phyloP scores from a whole-genome alignment of 1,284 basidiomycete genomes.

The Polyporus tsugae region DNA sequence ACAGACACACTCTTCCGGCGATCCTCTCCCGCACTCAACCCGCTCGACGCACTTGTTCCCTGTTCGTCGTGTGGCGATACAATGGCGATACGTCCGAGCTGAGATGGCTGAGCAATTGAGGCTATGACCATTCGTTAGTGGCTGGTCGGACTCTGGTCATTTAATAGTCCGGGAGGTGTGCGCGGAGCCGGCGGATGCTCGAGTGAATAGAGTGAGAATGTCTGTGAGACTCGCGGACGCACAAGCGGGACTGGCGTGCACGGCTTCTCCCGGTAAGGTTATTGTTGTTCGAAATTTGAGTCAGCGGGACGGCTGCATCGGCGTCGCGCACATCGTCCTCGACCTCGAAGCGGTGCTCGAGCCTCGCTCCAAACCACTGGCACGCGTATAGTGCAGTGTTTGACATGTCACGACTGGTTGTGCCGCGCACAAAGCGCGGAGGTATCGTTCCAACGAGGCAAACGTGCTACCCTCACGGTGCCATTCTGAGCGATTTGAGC shows the following conservation, averaged over 20 bases:
- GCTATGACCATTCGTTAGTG: background rate
- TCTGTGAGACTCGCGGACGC: background rate
- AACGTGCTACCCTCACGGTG: background rate
- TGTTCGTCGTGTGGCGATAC: background rate
- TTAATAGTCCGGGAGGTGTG: background rate
- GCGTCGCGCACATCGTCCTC: background rate
- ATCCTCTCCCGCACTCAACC: conserved; percentile 4
- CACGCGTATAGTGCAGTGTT: too few relatives aligned
- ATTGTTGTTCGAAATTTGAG: conserved; percentile 6
- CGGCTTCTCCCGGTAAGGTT: conserved; percentile 3
- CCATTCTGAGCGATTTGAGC: conserved; percentile 4
- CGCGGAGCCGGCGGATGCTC: background rate
- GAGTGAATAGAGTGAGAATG: background rate
- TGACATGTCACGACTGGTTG: too few relatives aligned
- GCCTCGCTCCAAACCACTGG: background rate
- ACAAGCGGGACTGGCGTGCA: background rate
- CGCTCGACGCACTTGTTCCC: background rate
- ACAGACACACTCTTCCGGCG: conserved; percentile 10
- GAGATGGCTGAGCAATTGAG: conserved; percentile 1
- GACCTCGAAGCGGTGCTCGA: conserved; percentile 6
- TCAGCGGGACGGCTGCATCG: too few relatives aligned
- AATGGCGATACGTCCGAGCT: background rate
- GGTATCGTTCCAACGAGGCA: background rate
- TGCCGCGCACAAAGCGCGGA: background rate
- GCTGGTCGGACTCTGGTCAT: background rate